Base-by-base conservation (phyloP, 192 early-diverging fungal species). In the Chytriomyces confervae region DNA sequence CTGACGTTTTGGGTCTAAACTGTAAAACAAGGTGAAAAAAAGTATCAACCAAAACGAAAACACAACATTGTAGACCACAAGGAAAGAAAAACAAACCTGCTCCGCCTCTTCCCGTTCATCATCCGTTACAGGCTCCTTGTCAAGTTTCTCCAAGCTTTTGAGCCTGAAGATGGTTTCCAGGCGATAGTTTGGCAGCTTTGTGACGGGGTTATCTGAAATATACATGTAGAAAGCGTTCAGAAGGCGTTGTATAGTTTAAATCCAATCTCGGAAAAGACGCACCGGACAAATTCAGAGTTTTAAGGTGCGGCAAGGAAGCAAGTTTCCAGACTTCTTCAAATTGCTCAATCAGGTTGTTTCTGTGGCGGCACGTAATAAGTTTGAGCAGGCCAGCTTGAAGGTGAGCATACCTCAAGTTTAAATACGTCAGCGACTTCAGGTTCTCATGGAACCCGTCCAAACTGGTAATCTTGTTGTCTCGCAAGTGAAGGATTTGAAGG, bases 41-140 rank as follows among this genome's bases (percentile, higher is more conserved):
- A 20, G 29, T 49, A 47, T 47, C 29, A 47, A 49, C 11, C 18
- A 1, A 20, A 8, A 50, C 18, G 43, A 49, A 9, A 46, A 69
- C 13, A 69, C 8, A 46, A 10, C 16, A 69, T 4, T 69, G 43
- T 9, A 1, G 11, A 16, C 46, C 43, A 50, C 49, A 79, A 23
- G 29, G 63, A 36, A 36, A 36, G 36, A 36, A 36, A 36, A 36
- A 8, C 64, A 53, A 16, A 82, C 80, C 69, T 78, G 62, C 51
- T 82, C 77, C 6, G 82, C 85, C 61, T 89, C 88, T 51, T 89
- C 88, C 20, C 85, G 69, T 68, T 89, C 88, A n/a, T 89, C 88
- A 8, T 83, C 83, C 7, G 70, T 81, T 45, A 89, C 75, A 16
- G 78, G 76, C 18, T 87, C 86, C 77, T 89, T 89, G 78, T 89